phyloP scores from a whole-genome alignment of 768 basidiomycete species.

The Amanita rubescens region DNA sequence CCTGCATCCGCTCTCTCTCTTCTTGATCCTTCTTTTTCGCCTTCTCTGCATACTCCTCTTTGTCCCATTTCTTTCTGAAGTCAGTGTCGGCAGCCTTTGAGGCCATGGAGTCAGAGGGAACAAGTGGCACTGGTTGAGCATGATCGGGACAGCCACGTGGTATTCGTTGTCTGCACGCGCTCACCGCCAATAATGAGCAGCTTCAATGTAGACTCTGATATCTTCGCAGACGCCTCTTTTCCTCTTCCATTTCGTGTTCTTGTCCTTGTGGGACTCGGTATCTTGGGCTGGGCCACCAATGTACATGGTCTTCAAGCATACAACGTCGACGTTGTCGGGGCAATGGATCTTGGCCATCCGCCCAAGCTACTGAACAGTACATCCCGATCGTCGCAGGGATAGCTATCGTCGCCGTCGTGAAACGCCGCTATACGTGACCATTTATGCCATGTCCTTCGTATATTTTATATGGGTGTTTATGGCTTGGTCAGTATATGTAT shows the following conservation, averaged over 20 bases:
- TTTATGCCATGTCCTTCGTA: constrained; percentile 59
- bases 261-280: constrained; percentile 67
- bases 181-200: background rate
- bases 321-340: constrained; percentile 65
- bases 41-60: constrained; percentile 80
- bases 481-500: constrained; percentile 66
- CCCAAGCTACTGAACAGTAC: constrained; percentile 17
- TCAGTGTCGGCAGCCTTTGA: constrained; percentile 57
- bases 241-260: constrained; percentile 93
- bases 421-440: constrained; percentile 42
- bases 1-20: constrained; percentile 75
- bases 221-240: constrained; percentile 49
- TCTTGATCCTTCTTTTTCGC: constrained; percentile 79
- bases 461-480: constrained; percentile 55
- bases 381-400: constrained; percentile 19
- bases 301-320: constrained; percentile 72
- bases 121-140: background rate
- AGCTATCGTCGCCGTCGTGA: constrained; percentile 32
- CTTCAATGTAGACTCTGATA: constrained; percentile 24
- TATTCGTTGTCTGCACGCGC: background rate
- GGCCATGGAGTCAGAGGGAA: constrained; percentile 24
- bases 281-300: constrained; percentile 90
- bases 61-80: constrained; percentile 91
- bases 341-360: constrained; percentile 55
- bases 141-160: background rate